Percentiles rank a stretch among this genome's conserved stretches.
Evolutionary conservation across 148 eudicot genomes (phyloP).

Genomic region (Camellia sinensis): DNA sequence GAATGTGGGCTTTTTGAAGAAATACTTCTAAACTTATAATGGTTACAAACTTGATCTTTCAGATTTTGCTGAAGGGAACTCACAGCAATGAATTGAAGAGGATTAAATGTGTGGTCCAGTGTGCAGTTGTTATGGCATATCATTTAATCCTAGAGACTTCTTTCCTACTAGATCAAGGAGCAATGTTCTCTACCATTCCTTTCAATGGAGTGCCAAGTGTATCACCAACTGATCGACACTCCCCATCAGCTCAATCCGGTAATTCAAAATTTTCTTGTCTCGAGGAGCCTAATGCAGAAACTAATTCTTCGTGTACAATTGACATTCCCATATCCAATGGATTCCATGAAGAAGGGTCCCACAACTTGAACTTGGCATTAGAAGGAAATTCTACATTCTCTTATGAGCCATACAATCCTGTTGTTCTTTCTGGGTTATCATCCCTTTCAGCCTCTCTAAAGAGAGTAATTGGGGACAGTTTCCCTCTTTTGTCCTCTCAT

Average conservation of each 20-base stretch:
- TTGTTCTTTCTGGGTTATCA: conserved; percentile 41
- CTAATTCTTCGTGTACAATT: conserved; percentile 22
- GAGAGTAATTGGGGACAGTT: conserved; percentile 42
- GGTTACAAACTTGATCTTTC: conserved; percentile 21
- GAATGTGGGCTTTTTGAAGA: background rate
- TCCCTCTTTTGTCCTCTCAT: conserved; percentile 39
- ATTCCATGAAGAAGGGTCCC: conserved; percentile 31
- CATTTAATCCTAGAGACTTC: conserved; percentile 89
- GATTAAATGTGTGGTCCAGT: conserved; percentile 78
- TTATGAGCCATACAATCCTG: conserved; percentile 41
- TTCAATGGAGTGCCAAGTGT: conserved; percentile 23
- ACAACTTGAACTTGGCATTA: conserved; percentile 20
- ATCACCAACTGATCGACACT: conserved; percentile 12
- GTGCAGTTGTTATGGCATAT: conserved; percentile 95
- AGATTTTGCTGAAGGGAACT: conserved; percentile 91
- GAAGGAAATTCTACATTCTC: conserved; percentile 30
- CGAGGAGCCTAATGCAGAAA: conserved; percentile 24
- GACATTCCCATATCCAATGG: conserved; percentile 43
- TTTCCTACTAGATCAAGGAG: conserved; percentile 79
- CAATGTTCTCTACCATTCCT: conserved; percentile 81
- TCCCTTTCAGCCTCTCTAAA: conserved; percentile 43
- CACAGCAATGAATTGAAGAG: conserved; percentile 78
- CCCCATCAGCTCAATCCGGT: conserved; percentile 20
- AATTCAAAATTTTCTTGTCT: conserved; percentile 21
- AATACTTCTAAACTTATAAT: background rate